Base-by-base conservation (phyloP, 495 filamentous ascomycete species). In the Penicillium ochrochloron region DNA sequence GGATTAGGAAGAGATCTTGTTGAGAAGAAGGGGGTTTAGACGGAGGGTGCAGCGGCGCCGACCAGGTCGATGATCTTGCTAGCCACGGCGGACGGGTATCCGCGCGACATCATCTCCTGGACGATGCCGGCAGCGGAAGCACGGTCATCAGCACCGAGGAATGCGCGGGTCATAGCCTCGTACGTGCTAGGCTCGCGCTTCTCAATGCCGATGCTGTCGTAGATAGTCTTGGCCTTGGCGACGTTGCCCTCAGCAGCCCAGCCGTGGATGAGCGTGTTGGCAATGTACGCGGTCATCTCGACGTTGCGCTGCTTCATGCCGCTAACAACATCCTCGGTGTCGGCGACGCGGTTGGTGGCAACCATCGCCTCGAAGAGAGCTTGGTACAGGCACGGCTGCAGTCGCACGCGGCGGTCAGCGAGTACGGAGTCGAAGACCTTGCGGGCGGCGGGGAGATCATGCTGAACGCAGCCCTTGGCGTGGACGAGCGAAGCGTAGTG, bases 171-270 rank as follows among this genome's bases (percentile, higher is more conserved):
- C 96, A 99, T 99, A 39, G 94, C 94, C 79, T 99, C 95, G 73
- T 99, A 99, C n/a, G 95, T 99, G 78, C 92, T 97, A 8, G 95
- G 95, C 78, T 99, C 95, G 31, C 95, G 87, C 80, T 90, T 92
- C 34, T 86, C 83, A 29, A 82, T 83, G 37, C 87, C 85, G 41
- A 99, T 85, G 52, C 84, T 80, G 42, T 89, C 83, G 73, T 96
- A 99, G 66, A 97, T 86, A 7, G 82, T 80, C 76, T 89, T 86
- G 41, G 92, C 91, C 75, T 92, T 93, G 57, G 74, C 77, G 29
- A 99, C 91, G 60, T 93, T 85, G 76, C 89, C 90, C 75, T 91
- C 91, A 33, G 86, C 80, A 39, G 96, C 93, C 95, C 95, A 99
- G 64, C 95, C 95, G 69, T 98, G 93, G 73, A 99, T 99, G n/a